Evolutionary conservation across 306 rosid genomes (phyloP).

Genomic region (Trichosanthes cucumerina): DNA sequence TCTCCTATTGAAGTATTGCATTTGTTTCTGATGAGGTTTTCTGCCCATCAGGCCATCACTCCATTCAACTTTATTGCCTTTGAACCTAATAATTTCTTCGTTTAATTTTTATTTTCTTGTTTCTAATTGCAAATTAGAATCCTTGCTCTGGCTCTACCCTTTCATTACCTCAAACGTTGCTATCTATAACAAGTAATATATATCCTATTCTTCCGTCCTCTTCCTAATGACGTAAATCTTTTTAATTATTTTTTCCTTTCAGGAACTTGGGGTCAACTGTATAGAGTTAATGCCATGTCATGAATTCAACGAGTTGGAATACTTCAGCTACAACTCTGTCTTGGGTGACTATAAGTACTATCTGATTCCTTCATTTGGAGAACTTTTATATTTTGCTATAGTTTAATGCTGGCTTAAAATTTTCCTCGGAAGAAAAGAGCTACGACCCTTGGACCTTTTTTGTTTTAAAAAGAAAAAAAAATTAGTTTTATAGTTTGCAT

Average conservation of each 20-base stretch:
- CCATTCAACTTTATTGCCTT: background rate
- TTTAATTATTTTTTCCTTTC: constrained; percentile 21
- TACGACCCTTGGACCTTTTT: background rate
- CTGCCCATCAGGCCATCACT: background rate
- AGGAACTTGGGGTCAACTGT: constrained; percentile 96
- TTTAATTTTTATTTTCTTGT: background rate
- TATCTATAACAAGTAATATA: background rate
- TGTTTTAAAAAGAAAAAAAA: too few relatives aligned
- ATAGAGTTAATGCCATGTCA: constrained; percentile 94
- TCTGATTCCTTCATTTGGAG: background rate
- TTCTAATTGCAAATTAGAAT: background rate
- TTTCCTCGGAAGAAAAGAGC: background rate
- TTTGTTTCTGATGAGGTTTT: background rate
- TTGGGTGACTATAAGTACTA: constrained; percentile 65
- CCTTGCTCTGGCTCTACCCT: background rate
- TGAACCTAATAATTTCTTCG: background rate
- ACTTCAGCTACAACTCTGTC: constrained; percentile 70
- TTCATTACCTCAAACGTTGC: background rate
- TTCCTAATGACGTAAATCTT: background rate
- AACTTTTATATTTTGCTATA: background rate
- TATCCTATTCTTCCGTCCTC: background rate
- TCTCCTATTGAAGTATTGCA: background rate
- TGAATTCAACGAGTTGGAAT: constrained; percentile 91
- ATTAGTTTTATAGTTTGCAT: background rate
- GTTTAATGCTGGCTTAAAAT: background rate